A percentile compares a stretch with the other conserved stretches of the same genome.
These are phyloP conservation scores for Catunica adiposa DNA, from an alignment of 2,329 filamentous ascomycete genomes.

Conservation along the genomic window DNA sequence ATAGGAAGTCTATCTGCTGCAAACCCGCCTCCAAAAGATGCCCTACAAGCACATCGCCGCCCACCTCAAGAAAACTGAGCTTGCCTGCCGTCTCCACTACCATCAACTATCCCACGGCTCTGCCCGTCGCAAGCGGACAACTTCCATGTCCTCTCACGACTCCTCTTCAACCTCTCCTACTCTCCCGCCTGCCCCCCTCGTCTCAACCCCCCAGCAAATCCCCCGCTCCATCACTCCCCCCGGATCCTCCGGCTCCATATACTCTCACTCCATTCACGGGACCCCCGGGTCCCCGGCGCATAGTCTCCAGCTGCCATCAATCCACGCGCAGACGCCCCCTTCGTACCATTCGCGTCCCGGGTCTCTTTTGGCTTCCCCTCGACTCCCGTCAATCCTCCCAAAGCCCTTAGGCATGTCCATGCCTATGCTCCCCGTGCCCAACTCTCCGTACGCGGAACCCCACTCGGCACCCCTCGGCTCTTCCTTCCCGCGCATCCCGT, in stretches of 20 bases:
- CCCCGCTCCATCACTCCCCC: slow-evolving; percentile 34
- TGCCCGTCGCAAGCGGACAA: slow-evolving; percentile 61
- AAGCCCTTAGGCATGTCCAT: slow-evolving; percentile 40
- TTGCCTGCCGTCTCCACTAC: slow-evolving; percentile 74
- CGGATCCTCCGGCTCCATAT: slow-evolving; percentile 27
- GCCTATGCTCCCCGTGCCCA: slow-evolving; percentile 23
- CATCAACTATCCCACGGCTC: slow-evolving; percentile 72
- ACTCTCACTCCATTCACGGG: slow-evolving; percentile 26
- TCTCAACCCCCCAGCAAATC: slow-evolving; percentile 26
- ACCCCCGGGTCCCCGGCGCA: slow-evolving; percentile 19
- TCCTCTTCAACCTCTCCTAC: slow-evolving; percentile 37
- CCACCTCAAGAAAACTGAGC: slow-evolving; percentile 72
- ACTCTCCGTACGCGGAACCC: slow-evolving; percentile 28
- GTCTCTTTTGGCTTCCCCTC: slow-evolving; percentile 28
- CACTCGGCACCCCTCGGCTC: slow-evolving; percentile 25
- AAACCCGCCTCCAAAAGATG: slow-evolving; percentile 74
- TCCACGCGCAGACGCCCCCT: slow-evolving; percentile 21
- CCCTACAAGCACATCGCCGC: slow-evolving; percentile 81
- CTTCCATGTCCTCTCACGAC: slow-evolving; percentile 52
- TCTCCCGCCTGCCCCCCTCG: slow-evolving; percentile 24
- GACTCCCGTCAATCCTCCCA: slow-evolving; percentile 46
- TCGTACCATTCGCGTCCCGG: slow-evolving; percentile 5
- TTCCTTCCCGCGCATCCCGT: slow-evolving; percentile 12
- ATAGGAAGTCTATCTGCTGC: slow-evolving; percentile 68
- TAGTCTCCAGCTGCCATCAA: slow-evolving; percentile 37